phyloP scores from a whole-genome alignment of 768 basidiomycete species.

The Lentinula guzmanii region DNA sequence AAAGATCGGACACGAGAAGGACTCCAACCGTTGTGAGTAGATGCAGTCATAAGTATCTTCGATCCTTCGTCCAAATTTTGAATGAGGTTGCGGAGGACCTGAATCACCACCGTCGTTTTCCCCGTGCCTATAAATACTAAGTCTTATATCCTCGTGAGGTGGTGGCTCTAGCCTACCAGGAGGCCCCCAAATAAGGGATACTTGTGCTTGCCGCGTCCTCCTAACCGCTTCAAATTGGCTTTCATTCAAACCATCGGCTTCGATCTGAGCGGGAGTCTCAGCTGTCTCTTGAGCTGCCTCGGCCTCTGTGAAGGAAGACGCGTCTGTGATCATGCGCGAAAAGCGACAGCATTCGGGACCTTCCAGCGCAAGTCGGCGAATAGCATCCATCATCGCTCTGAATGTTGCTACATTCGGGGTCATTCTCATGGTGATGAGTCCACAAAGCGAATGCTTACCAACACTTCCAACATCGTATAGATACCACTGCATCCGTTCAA shows the following conservation, averaged over 20 bases:
- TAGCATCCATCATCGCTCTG: slow-evolving; percentile 60
- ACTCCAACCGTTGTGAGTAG: slow-evolving; percentile 56
- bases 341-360: slow-evolving; percentile 41
- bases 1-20: not conserved
- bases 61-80: slow-evolving; percentile 20
- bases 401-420: slow-evolving; percentile 40
- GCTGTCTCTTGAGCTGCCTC: not conserved
- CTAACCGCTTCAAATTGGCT: slow-evolving; percentile 50
- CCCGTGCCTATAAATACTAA: slow-evolving; percentile 46
- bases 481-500: slow-evolving; percentile 55
- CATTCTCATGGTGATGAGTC: not conserved
- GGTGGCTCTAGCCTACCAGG: slow-evolving; percentile 34
- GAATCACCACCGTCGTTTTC: slow-evolving; percentile 65
- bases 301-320: slow-evolving; percentile 5
- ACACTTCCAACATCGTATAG: slow-evolving; percentile 58
- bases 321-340: slow-evolving; percentile 39
- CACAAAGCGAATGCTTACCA: slow-evolving; percentile 26
- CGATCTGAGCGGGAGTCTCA: not conserved
- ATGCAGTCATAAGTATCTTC: slow-evolving; percentile 66
- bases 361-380: slow-evolving; percentile 40
- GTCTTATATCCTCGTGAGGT: not conserved
- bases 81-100: slow-evolving; percentile 44
- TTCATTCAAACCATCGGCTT: slow-evolving; percentile 27
- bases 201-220: slow-evolving; percentile 23
- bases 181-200: slow-evolving; percentile 66